phyloP scores from a whole-genome alignment of 345 rosid species.

The Pistacia vera region DNA sequence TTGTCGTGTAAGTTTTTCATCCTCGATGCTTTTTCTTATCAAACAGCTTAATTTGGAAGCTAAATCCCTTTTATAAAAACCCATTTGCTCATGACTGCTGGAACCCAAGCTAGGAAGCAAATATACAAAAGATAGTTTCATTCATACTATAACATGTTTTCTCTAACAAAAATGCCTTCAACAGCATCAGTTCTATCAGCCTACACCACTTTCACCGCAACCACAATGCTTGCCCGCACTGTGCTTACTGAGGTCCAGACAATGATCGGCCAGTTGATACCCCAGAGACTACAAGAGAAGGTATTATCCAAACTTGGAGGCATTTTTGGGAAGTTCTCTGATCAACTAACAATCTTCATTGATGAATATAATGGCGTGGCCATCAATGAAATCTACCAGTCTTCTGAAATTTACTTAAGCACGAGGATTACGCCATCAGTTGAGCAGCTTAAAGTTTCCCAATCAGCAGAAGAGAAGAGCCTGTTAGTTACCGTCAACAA shows the following conservation, averaged over 20 bases:
- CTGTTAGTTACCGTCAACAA: conserved; percentile 18
- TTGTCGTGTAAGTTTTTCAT: background rate
- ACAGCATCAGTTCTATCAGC: conserved; percentile 25
- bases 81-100: background rate
- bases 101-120: background rate
- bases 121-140: background rate
- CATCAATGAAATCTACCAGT: conserved; percentile 19
- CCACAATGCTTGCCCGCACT: conserved; percentile 17
- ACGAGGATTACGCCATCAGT: conserved; percentile 12
- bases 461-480: conserved; percentile 4
- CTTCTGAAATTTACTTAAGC: conserved; percentile 19
- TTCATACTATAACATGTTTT: conserved; percentile 2
- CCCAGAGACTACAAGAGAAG: background rate
- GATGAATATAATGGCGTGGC: conserved; percentile 12
- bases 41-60: background rate
- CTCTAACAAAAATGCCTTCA: conserved; percentile 26
- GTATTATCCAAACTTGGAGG: background rate
- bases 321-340: conserved; percentile 2
- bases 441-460: conserved; percentile 17
- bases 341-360: conserved; percentile 17
- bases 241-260: background rate
- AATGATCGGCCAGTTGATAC: background rate
- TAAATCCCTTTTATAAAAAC: background rate
- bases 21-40: background rate
- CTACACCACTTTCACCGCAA: conserved; percentile 24